phyloP scores from a whole-genome alignment of 805 yeast genomes.

The Wickerhamomyces tratensis region DNA sequence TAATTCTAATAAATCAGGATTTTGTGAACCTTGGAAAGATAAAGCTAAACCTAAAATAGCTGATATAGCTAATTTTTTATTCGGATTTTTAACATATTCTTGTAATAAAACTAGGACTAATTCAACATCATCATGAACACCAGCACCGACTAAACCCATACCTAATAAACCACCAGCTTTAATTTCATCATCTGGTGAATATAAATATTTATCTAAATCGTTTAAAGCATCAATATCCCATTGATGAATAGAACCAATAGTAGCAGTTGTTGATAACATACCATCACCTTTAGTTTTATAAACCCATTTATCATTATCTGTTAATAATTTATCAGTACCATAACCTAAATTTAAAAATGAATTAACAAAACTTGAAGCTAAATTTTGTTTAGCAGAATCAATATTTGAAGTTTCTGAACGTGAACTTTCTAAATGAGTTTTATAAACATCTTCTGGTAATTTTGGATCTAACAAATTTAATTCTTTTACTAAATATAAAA shows the following conservation, averaged over 20 bases:
- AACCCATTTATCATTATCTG: slow-evolving; percentile 79
- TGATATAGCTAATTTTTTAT: slow-evolving; percentile 58
- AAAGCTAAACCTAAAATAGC: slow-evolving; percentile 89
- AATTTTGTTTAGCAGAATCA: slow-evolving; percentile 90
- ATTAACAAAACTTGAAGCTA: slow-evolving; percentile 92
- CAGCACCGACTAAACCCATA: slow-evolving; percentile 84
- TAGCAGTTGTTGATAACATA: slow-evolving; percentile 85
- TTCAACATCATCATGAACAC: slow-evolving; percentile 93
- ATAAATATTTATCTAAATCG: slow-evolving; percentile 77
- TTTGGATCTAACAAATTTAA: slow-evolving; percentile 83
- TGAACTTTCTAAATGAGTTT: slow-evolving; percentile 75
- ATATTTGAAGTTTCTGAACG: slow-evolving; percentile 46
- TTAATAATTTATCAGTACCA: slow-evolving; percentile 73
- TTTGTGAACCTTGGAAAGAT: slow-evolving; percentile 90
- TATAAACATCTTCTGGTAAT: slow-evolving; percentile 91
- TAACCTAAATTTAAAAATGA: slow-evolving; percentile 88
- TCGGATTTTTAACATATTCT: slow-evolving; percentile 66
- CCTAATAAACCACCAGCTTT: slow-evolving; percentile 97
- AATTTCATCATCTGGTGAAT: slow-evolving; percentile 75
- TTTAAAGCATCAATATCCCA: slow-evolving; percentile 95
- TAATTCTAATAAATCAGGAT: slow-evolving; percentile 71
- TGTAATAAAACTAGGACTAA: slow-evolving; percentile 81
- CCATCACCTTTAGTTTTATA: slow-evolving; percentile 89
- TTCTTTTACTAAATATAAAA: slow-evolving; percentile 72
- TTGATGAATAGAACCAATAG: slow-evolving; percentile 79